phyloP scores from a whole-genome alignment of 352 stramenopile genomes.

The Phytophthora tentaculata region DNA sequence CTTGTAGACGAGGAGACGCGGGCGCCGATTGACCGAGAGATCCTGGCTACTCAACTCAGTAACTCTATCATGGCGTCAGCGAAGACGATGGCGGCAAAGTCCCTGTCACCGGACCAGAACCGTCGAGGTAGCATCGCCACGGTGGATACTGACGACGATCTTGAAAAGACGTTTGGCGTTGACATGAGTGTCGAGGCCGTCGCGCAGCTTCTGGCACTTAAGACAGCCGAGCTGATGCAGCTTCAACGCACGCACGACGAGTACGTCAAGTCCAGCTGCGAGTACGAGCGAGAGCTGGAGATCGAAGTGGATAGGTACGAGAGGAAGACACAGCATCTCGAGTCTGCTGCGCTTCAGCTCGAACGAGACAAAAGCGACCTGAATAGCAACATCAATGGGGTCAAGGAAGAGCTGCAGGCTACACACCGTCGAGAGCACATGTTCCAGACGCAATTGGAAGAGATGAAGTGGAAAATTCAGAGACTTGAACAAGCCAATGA shows the following conservation, averaged over 20 bases:
- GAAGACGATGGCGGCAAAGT: slow-evolving; percentile 19
- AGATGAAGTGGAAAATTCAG: slow-evolving; percentile 76
- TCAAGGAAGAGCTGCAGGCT: slow-evolving; percentile 40
- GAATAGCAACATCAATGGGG: background rate
- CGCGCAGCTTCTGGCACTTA: slow-evolving; percentile 30
- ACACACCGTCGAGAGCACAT: slow-evolving; percentile 38
- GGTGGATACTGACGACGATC: slow-evolving; percentile 25
- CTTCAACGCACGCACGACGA: slow-evolving; percentile 74
- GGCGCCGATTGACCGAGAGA: slow-evolving; percentile 19
- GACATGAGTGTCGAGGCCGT: slow-evolving; percentile 7
- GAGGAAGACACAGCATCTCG: slow-evolving; percentile 40
- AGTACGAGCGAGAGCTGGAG: slow-evolving; percentile 80
- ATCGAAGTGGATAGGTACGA: slow-evolving; percentile 64
- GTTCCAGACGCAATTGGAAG: slow-evolving; percentile 42
- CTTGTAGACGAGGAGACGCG: slow-evolving; percentile 25
- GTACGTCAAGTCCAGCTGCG: slow-evolving; percentile 75
- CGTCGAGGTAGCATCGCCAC: slow-evolving; percentile 21
- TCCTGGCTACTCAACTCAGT: slow-evolving; percentile 10
- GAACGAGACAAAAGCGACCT: slow-evolving; percentile 43
- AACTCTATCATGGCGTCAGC: slow-evolving; percentile 13
- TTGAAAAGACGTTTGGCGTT: slow-evolving; percentile 17
- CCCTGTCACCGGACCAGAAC: slow-evolving; percentile 7
- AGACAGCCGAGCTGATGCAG: slow-evolving; percentile 48
- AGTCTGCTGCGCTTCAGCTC: slow-evolving; percentile 22
- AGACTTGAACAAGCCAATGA: slow-evolving; percentile 74